Evolutionary conservation across 495 filamentous ascomycete genomes (phyloP).

Genomic region (Tirmania nivea): DNA sequence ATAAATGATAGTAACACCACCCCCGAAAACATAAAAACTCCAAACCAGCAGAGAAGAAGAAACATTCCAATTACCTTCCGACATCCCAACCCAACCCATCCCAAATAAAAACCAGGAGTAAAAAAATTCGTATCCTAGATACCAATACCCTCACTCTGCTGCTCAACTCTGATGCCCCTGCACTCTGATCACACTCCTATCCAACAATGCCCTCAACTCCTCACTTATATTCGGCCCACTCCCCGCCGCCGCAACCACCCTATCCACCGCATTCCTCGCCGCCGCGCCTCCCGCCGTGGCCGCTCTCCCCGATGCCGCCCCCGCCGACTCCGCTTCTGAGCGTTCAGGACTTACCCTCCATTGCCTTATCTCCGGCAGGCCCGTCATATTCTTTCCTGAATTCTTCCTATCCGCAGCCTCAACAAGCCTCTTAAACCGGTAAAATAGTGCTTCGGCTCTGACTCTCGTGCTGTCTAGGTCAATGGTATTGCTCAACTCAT

Average conservation of each 20-base stretch:
- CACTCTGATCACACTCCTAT: conserved; percentile 34
- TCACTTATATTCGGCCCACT: conserved; percentile 36
- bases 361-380: conserved; percentile 4
- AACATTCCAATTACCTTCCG: too few relatives aligned
- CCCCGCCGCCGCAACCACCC: conserved; percentile 18
- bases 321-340: conserved; percentile 4
- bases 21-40: neutral
- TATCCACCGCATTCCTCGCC: conserved; percentile 11
- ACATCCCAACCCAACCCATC: neutral
- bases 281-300: conserved; percentile 18
- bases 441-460: conserved; percentile 71
- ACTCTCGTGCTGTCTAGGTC: conserved; percentile 67
- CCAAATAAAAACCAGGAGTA: neutral
- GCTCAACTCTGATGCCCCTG: neutral
- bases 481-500: conserved; percentile 83
- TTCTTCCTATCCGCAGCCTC: conserved; percentile 74
- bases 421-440: conserved; percentile 63
- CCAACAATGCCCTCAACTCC: conserved; percentile 55
- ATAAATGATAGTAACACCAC: neutral
- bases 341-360: conserved; percentile 6
- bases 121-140: neutral
- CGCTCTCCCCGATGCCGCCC: conserved; percentile 2
- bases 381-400: neutral
- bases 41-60: neutral
- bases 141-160: neutral